Evolutionary conservation across 2,329 filamentous ascomycete species (phyloP), one percentile per base, ranked within the genome.

Genomic region (Atkinsonella hypoxylon): DNA sequence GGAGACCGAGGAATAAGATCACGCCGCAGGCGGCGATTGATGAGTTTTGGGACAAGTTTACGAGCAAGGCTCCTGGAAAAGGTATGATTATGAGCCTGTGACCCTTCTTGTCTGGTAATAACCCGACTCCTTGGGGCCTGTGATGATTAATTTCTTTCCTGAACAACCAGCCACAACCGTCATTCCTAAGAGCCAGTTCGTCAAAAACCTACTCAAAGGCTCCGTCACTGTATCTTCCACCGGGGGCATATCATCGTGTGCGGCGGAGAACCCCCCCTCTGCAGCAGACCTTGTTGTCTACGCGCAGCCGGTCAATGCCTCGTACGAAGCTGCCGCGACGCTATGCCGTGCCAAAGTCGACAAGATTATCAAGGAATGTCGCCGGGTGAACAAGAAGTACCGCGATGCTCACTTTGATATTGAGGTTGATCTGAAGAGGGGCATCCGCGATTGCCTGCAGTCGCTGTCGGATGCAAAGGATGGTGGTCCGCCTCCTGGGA

Each of bases 321-420:
- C 84, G 0, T 93, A 88, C 61, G 80, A 88, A 49, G 79, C 87
- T 58, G 87, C 87, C 0, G 79, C 75, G 3, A 76, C 76, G 20
- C 77, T 83, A 52, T 94, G 88, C 66, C 74, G 72, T 49, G 77
- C 76, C 51, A 86, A 76, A 68, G 85, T 76, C 3, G 73, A 71
- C 26, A 77, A 79, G 62, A 82, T 83, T 53, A 73, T 79, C 46
- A 71, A 72, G 51, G 79, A 82, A 61, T 94, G 88, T 63, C 75
- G 81, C 20, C 77, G 86, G 9, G 73, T 89, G 51, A 95, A 95
- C 65, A 84, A 89, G 60, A 91, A 89, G 65, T 95, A 94, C 62
- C 78, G 84, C 15, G 88, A 94, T 61, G 79, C 83, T n/a, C 82
- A 93, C 64, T 95, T 95, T 62, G 85, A 95, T 62, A 81, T 95